These are phyloP conservation scores for Aspergillus affinis DNA, from an alignment of 495 filamentous ascomycete species.

Conservation along the genomic window DNA sequence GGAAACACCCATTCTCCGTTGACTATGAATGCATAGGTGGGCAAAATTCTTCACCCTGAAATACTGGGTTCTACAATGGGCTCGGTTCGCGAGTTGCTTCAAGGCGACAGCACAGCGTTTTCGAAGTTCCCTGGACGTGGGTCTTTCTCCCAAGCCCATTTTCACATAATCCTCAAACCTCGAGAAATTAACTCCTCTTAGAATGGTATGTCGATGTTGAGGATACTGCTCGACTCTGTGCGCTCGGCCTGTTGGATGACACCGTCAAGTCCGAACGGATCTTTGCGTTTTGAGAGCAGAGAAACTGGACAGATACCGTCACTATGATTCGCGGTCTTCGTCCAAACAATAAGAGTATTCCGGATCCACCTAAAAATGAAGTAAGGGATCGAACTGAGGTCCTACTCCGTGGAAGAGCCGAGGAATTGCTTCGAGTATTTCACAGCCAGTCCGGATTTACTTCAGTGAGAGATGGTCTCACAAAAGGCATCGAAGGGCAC, in stretches of 20 bases:
- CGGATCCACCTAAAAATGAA: neutral
- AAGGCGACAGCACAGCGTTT: constrained; percentile 22
- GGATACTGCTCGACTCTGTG: constrained; percentile 48
- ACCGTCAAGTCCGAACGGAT: constrained; percentile 44
- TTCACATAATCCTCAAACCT: neutral
- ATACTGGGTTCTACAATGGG: constrained; percentile 26
- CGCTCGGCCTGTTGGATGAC: constrained; percentile 45
- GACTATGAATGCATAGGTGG: too few species aligned
- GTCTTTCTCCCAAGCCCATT: neutral
- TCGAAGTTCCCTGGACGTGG: constrained; percentile 25
- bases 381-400: too few species aligned
- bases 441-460: too few species aligned
- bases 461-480: too few species aligned
- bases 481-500: too few species aligned
- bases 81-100: constrained; percentile 21
- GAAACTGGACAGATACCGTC: too few species aligned
- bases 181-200: too few species aligned
- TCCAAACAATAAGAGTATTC: constrained; percentile 18
- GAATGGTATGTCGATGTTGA: constrained; percentile 48
- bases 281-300: too few species aligned
- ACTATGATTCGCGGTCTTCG: constrained; percentile 16
- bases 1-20: too few species aligned
- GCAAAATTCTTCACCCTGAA: constrained; percentile 28
- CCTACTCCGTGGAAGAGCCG: too few species aligned
- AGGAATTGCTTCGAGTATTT: too few species aligned